A percentile compares a stretch with the other conserved stretches of the same genome.
These are phyloP conservation scores for Aspergillus arachidicola DNA, from an alignment of 2,329 filamentous ascomycete species.

Conservation along the genomic window DNA sequence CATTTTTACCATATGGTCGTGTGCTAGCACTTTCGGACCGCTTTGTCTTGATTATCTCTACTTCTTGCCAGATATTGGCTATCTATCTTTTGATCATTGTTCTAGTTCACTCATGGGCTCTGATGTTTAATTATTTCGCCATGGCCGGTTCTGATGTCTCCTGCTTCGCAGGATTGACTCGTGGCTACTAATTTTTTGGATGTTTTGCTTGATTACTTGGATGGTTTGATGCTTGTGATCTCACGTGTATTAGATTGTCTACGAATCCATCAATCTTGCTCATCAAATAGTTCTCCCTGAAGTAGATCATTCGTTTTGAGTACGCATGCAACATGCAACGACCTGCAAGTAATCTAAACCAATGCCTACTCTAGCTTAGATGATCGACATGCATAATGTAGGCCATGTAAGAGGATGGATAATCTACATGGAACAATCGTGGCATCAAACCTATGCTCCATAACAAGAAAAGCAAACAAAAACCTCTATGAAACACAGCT, in stretches of 20 bases:
- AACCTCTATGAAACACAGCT: slow-evolving; percentile 21
- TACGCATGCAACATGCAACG: background rate
- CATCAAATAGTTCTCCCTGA: background rate
- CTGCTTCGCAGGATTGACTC: slow-evolving; percentile 51
- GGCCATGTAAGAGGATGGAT: background rate
- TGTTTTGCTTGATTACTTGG: slow-evolving; percentile 7
- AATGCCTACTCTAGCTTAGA: background rate
- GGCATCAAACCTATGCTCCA: background rate
- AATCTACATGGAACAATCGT: background rate
- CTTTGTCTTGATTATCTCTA: slow-evolving; percentile 1
- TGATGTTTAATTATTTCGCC: slow-evolving; percentile 10
- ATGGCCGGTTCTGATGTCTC: slow-evolving; percentile 56
- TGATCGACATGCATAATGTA: background rate
- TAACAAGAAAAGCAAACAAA: background rate
- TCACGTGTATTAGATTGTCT: slow-evolving; percentile 15
- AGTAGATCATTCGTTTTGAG: background rate
- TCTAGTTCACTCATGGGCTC: slow-evolving; percentile 6
- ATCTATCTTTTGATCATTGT: background rate
- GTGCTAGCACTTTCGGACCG: background rate
- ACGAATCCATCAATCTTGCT: background rate
- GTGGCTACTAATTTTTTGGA: slow-evolving; percentile 40
- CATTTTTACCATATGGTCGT: slow-evolving; percentile 13
- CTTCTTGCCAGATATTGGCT: background rate
- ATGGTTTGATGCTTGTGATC: slow-evolving; percentile 1
- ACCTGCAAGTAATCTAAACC: background rate